Evolutionary conservation across 1,139 yeast genomes (phyloP), one percentile per base, ranked within the genome.

Genomic region (Tardiomyces blankii): DNA sequence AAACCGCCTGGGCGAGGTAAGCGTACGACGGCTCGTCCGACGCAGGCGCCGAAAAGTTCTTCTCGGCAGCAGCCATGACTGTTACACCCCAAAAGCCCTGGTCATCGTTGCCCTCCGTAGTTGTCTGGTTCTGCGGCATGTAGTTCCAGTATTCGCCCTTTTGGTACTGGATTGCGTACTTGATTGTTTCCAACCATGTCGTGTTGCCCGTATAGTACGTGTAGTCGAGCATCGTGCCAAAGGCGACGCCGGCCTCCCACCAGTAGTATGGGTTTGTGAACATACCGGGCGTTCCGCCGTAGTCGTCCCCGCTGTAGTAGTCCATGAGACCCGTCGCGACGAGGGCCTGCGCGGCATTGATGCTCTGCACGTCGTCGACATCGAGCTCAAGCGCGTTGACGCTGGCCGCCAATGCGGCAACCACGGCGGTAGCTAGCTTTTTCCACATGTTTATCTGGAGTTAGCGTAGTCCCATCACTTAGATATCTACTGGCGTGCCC

Each of bases 241-340:
- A 86, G 4, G 95, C 96, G 53, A 94, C 96, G 59, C 97, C 97
- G 33, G 96, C 95, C 68, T 88, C 91, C 96, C 96, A 88, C 96
- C 96, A 89, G 70, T 88, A 89, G 72, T 88, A 88, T 1, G 96
- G 96, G 61, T 68, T 65, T 1, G 82, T 67, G 63, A 88, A 84
- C 91, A 82, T 80, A 45, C 97, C 97, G 41, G 86, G 67, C 19
- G 87, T 75, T 38, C 88, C 84, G 40, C 96, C 96, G 46, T 70
- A 65, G 30, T 74, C 66, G 42, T 66, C 56, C 39, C 95, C 95
- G 42, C 79, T 81, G 61, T 88, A 87, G 65, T 89, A 89, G 66
- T 87, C 89, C 74, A 89, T 73, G 51, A 86, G 62, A 50, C 96
- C 96, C 38, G 74, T 63, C 2, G 86, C 76, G 38, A 86, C 63